A percentile compares a stretch with the other conserved stretches of the same genome.
Conservation (phyloP, 2,329 filamentous ascomycete genomes). For the Penicillium italicum region DNA sequence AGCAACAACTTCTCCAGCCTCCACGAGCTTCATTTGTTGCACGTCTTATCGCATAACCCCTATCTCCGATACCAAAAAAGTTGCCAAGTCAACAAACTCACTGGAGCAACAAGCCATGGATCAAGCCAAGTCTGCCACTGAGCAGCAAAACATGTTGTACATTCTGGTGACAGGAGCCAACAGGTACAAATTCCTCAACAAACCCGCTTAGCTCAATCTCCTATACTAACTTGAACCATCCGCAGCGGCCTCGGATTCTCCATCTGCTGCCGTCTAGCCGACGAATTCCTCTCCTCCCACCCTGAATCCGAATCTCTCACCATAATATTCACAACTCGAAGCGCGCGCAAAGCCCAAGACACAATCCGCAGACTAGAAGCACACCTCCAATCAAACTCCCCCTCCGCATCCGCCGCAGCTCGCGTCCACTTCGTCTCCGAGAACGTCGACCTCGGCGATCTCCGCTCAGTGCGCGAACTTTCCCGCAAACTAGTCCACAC, state of each 20-base stretch:
- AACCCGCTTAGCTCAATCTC: not conserved
- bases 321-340: conserved; percentile 80
- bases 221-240: conserved; percentile 10
- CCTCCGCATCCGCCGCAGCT: conserved; percentile 41
- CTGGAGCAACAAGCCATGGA: conserved; percentile 14
- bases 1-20: not conserved
- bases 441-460: conserved; percentile 55
- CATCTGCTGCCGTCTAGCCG: conserved; percentile 78
- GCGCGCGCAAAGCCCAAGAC: conserved; percentile 66
- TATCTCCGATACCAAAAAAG: conserved; percentile 10
- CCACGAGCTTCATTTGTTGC: not conserved
- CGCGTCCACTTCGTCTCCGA: conserved; percentile 54
- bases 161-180: conserved; percentile 82
- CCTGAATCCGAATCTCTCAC: conserved; percentile 67
- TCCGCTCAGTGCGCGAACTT: conserved; percentile 55
- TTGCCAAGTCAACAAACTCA: conserved; percentile 3
- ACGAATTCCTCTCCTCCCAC: conserved; percentile 75
- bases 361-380: conserved; percentile 63
- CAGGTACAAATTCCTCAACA: conserved; percentile 55
- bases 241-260: conserved; percentile 79
- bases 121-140: conserved; percentile 7
- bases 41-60: conserved; percentile 14
- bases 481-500: conserved; percentile 48
- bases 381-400: conserved; percentile 53
- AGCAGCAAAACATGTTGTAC: conserved; percentile 29